Conservation (phyloP, 345 rosid species). For the Brassica incana region DNA sequence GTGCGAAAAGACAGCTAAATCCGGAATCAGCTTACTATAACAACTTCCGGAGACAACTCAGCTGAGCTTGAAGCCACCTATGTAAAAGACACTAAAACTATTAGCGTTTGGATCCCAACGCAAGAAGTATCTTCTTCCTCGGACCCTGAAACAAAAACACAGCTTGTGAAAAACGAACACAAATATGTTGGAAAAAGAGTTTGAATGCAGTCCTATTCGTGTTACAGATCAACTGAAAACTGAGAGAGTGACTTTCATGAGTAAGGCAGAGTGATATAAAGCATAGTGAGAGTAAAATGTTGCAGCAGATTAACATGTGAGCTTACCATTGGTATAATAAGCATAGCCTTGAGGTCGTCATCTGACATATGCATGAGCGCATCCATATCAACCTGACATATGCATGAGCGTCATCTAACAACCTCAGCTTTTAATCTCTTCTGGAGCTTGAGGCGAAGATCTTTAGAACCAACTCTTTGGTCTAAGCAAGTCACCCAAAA, state of each 20-base stretch:
- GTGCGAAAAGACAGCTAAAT: conserved; percentile 16
- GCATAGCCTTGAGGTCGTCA: conserved; percentile 89
- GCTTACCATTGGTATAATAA: conserved; percentile 84
- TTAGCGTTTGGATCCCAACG: conserved; percentile 71
- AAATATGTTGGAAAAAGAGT: conserved; percentile 4
- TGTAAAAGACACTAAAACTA: conserved; percentile 2
- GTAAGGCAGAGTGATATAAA: no score
- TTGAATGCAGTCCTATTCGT: not conserved
- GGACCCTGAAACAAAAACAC: conserved; percentile 73
- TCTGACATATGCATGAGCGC: conserved; percentile 95
- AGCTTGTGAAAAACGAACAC: conserved; percentile 1
- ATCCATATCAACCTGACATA: conserved; percentile 83
- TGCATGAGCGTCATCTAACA: no score
- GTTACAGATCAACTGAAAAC: not conserved
- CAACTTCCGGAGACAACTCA: conserved; percentile 27
- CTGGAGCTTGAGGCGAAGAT: no score
- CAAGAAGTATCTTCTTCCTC: conserved; percentile 88
- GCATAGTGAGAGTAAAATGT: no score
- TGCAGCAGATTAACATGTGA: not conserved
- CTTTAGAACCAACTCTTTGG: no score
- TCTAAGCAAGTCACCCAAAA: no score
- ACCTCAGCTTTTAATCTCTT: no score
- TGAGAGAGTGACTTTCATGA: no score
- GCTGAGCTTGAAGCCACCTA: conserved; percentile 9
- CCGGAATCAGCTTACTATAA: conserved; percentile 9